A percentile compares a stretch with the other conserved stretches of the same genome.
These are phyloP conservation scores for Camelina sativa DNA, from an alignment of 345 rosid species.

Conservation along the genomic window DNA sequence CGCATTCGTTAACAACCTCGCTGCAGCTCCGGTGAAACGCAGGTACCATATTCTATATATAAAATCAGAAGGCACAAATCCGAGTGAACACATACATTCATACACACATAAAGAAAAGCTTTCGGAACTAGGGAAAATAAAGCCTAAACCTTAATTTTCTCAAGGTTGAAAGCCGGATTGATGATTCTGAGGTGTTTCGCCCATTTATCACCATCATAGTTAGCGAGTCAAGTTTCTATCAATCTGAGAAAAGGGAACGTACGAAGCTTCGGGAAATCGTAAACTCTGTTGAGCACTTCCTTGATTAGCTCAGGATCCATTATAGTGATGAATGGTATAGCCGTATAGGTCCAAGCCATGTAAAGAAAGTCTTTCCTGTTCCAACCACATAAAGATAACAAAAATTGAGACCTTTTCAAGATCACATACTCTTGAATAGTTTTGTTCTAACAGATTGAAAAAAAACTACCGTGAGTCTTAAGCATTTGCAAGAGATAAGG, in stretches of 20 bases:
- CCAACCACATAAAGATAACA: neutral
- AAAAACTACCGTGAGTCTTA: constrained; percentile 24
- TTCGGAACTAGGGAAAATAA: no score
- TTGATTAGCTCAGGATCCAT: constrained; percentile 11
- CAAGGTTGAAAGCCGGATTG: constrained; percentile 62
- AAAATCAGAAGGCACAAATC: no score
- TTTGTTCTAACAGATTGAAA: neutral
- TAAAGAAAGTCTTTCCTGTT: constrained; percentile 52
- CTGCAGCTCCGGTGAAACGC: no score
- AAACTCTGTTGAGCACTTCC: constrained; percentile 26
- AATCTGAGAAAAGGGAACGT: constrained; percentile 43
- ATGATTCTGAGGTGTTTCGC: constrained; percentile 53
- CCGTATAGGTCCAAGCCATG: constrained; percentile 62
- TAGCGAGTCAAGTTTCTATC: constrained; percentile 44
- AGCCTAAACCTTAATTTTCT: constrained; percentile 61
- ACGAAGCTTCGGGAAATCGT: constrained; percentile 46
- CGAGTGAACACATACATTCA: no score
- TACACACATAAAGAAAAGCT: no score
- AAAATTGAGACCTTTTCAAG: neutral
- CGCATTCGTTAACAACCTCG: no score
- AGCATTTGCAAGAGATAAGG: neutral
- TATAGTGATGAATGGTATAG: constrained; percentile 48
- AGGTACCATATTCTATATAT: no score
- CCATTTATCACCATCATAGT: constrained; percentile 63
- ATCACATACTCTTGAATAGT: neutral